A percentile compares a stretch with the other conserved stretches of the same genome.
Evolutionary conservation across 768 basidiomycete genomes (phyloP).

Genomic region (Rhodotorula diobovata): DNA sequence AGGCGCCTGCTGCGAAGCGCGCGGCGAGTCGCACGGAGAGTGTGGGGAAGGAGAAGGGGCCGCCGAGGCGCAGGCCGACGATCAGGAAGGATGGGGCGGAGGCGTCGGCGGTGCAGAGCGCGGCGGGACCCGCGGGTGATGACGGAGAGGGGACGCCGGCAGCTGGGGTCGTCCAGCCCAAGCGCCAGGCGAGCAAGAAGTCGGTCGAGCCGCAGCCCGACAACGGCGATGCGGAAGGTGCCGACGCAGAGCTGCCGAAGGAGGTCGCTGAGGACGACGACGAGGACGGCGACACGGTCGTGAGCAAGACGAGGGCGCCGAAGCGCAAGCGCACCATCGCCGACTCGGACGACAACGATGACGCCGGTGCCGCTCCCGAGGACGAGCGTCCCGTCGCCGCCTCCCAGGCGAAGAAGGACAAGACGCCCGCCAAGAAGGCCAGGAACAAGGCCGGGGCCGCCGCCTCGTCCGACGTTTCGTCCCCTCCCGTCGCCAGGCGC

Average conservation of each 20-base stretch:
- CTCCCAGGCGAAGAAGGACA: not conserved
- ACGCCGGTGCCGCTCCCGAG: not conserved
- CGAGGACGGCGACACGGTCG: not conserved
- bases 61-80: slow-evolving; percentile 10
- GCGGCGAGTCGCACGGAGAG: not conserved
- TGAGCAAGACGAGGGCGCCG: not conserved
- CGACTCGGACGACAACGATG: not conserved
- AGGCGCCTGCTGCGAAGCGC: not conserved
- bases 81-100: not conserved
- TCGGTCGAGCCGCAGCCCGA: not conserved
- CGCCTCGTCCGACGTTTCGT: too few species aligned
- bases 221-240: too few species aligned
- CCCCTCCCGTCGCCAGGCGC: too few species aligned
- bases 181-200: not conserved
- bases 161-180: not conserved
- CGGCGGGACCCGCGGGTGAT: too few species aligned
- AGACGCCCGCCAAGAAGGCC: not conserved
- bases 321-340: not conserved
- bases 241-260: too few species aligned
- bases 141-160: not conserved
- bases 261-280: not conserved
- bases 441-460: too few species aligned
- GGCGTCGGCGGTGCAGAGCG: too few species aligned
- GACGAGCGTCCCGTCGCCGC: not conserved
- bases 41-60: not conserved